Evolutionary conservation across 208 protist species (phyloP), one percentile per base, ranked within the genome.

Genomic region (Leishmania aethiopica): DNA sequence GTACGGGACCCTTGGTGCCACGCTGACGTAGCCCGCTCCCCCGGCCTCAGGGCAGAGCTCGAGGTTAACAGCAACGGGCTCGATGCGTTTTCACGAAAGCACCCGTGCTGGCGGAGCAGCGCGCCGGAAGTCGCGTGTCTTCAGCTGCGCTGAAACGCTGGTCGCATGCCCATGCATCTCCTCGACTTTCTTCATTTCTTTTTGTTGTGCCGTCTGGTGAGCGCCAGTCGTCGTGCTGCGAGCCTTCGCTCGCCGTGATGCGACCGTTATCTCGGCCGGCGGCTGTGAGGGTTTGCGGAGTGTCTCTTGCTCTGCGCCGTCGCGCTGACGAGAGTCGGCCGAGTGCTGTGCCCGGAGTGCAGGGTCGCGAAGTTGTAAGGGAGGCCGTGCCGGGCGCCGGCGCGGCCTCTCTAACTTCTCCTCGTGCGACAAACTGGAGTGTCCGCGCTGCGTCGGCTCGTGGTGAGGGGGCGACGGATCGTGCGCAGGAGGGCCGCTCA

Each of bases 171-270:
- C 25, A n/a, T 13, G 25, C 57, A 25, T 62, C 11, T 37, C 32
- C 8, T 22, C 3, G 25, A 45, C 47, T 13, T 59, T 42, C 74
- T 62, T 84, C 32, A 35, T 83, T 78, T 81, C 59, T 70, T 53
- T 79, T 78, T 22, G 45, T 47, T 47, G 11, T 47, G 45, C 45
- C 45, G 5, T 70, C n/a, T 53, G 15, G 11, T 40, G 35, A 37
- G n/a, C 35, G 0, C n/a, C 49, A 35, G n/a, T 28, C 13, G 66
- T n/a, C 25, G 19, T 47, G 11, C 40, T 80, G 13, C 49, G 55
- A n/a, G 15, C 8, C 42, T 49, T 62, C 7, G 6, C 49, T 84
- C n/a, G 2, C 22, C 22, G 62, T 49, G 10, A 71, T 78, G 53
- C 47, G 47, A 55, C 55, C 53, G 28, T 37, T 85, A 8, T 76